Evolutionary conservation across 139 green algal species (phyloP).

Genomic region (Chlamydomonas sp.): DNA sequence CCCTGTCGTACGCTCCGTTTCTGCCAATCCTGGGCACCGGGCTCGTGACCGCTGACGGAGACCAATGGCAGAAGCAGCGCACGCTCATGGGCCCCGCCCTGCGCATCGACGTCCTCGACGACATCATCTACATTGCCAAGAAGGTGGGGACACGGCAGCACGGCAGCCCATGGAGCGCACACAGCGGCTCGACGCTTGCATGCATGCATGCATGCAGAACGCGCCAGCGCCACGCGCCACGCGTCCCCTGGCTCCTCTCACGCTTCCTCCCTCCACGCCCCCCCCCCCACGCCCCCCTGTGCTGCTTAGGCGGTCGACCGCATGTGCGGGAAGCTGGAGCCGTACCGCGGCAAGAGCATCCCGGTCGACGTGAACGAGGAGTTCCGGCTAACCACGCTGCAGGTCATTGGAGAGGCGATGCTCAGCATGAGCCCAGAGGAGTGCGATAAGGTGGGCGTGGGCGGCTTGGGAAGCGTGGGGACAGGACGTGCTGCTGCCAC

Average conservation of each 20-base stretch:
- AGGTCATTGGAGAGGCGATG: constrained; percentile 86
- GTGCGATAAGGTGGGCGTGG: constrained; percentile 58
- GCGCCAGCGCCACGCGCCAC: too few relatives aligned
- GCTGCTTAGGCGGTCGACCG: constrained; percentile 64
- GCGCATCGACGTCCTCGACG: constrained; percentile 82
- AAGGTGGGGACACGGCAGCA: too few relatives aligned
- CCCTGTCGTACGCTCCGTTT: constrained; percentile 80
- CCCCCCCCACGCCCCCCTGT: too few relatives aligned
- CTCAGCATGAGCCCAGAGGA: constrained; percentile 77
- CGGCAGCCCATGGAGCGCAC: too few relatives aligned
- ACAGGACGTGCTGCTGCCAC: background rate
- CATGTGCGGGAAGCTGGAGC: constrained; percentile 67
- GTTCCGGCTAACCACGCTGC: constrained; percentile 84
- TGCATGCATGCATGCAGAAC: too few relatives aligned
- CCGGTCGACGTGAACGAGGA: constrained; percentile 80
- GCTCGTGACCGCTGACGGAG: constrained; percentile 83
- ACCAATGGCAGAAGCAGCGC: constrained; percentile 85
- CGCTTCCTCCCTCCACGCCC: too few relatives aligned
- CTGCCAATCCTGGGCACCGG: constrained; percentile 87
- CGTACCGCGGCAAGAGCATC: constrained; percentile 34
- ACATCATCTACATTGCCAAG: constrained; percentile 75
- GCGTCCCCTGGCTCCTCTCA: too few relatives aligned
- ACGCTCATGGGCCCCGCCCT: constrained; percentile 77
- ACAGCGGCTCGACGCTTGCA: too few relatives aligned
- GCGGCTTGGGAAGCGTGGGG: background rate